phyloP scores from a whole-genome alignment of 2,329 filamentous ascomycete species.

The Davidsoniella neocaledoniae region DNA sequence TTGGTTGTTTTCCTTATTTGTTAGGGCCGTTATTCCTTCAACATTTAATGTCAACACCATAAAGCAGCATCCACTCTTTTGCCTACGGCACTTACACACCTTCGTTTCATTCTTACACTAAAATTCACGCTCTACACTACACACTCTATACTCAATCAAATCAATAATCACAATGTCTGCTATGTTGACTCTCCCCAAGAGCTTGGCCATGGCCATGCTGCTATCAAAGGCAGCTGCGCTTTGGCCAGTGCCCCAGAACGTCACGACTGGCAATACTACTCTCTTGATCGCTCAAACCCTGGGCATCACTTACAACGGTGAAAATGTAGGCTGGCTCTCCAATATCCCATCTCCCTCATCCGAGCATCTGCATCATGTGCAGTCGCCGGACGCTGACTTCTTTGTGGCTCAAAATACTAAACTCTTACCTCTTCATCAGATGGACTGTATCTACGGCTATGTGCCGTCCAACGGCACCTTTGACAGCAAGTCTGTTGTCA shows the following conservation, averaged over 20 bases:
- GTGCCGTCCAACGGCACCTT: constrained; percentile 24
- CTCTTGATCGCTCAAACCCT: constrained; percentile 37
- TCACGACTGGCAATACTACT: constrained; percentile 33
- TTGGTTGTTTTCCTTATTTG: no score
- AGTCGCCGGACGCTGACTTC: constrained; percentile 5
- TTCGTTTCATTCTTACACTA: background rate
- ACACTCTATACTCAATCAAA: no score
- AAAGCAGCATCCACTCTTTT: no score
- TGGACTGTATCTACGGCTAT: constrained; percentile 31
- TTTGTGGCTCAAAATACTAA: constrained; percentile 18
- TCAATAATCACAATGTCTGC: background rate
- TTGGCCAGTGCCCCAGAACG: constrained; percentile 38
- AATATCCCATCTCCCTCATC: constrained; percentile 15
- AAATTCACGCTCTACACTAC: no score
- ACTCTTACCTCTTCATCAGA: constrained; percentile 24
- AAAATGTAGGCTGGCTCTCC: constrained; percentile 32
- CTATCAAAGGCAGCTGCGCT: constrained; percentile 26
- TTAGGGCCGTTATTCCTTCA: no score
- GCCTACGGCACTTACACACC: background rate
- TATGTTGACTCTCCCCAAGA: constrained; percentile 9
- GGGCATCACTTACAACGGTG: constrained; percentile 41
- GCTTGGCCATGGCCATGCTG: constrained; percentile 16
- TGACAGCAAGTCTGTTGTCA: constrained; percentile 36
- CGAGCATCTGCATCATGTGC: background rate
- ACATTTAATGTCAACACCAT: no score